Conservation (phyloP, 2,329 filamentous ascomycete species). For the Botrytis paeoniae region DNA sequence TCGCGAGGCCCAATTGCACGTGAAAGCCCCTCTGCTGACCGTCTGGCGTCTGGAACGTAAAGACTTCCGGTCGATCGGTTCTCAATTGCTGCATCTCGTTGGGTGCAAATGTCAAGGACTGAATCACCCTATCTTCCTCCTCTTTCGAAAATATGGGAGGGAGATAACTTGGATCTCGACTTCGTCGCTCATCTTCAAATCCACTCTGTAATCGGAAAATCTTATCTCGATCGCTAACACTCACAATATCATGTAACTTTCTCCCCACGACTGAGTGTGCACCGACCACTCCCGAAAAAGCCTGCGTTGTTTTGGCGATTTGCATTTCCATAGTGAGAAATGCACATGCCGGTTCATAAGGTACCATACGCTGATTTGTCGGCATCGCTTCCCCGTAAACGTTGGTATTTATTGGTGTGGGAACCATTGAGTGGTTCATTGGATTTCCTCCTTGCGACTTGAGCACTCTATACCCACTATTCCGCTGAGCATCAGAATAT, state of each 20-base stretch:
- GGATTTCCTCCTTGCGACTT: conserved; percentile 48
- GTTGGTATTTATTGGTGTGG: conserved; percentile 48
- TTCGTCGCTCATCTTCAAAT: conserved; percentile 55
- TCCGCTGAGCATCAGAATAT: conserved; percentile 45
- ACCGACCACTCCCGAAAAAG: conserved; percentile 56
- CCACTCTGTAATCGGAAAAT: conserved; percentile 49
- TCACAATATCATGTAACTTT: conserved; percentile 54
- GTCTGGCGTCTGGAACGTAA: conserved; percentile 53
- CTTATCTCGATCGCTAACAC: conserved; percentile 51
- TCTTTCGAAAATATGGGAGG: conserved; percentile 58
- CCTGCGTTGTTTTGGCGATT: conserved; percentile 53
- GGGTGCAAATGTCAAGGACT: conserved; percentile 50
- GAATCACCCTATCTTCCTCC: conserved; percentile 54
- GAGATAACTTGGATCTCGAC: conserved; percentile 57
- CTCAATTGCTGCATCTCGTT: conserved; percentile 53
- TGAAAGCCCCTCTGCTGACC: conserved; percentile 51
- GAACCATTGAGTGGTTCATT: conserved; percentile 44
- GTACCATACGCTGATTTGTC: conserved; percentile 35
- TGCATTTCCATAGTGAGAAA: conserved; percentile 59
- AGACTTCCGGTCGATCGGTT: conserved; percentile 52
- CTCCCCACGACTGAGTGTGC: conserved; percentile 47
- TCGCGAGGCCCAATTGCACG: conserved; percentile 55
- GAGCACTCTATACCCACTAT: conserved; percentile 50
- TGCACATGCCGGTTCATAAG: conserved; percentile 51
- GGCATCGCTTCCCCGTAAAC: conserved; percentile 42